Percentiles rank a stretch among this genome's conserved stretches.
These are phyloP conservation scores for Pterocarpus macrocarpus DNA, from an alignment of 306 rosid genomes.

Conservation along the genomic window DNA sequence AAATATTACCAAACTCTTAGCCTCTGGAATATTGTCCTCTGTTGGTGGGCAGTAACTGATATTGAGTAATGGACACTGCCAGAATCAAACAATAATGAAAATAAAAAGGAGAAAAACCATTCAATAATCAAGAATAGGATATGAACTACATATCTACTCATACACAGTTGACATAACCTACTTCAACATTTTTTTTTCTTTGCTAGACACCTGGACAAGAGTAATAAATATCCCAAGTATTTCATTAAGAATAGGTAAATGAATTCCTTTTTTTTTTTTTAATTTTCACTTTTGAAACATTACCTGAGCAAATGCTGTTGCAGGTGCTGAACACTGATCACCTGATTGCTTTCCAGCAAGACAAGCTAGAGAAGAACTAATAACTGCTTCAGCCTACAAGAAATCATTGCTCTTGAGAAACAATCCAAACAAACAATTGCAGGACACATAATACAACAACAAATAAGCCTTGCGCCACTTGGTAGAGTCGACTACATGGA, in stretches of 20 bases:
- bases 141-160: slow-evolving; percentile 25
- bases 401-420: slow-evolving; percentile 21
- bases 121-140: slow-evolving; percentile 31
- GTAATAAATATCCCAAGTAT: background rate
- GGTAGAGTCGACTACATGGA: background rate
- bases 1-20: slow-evolving; percentile 79
- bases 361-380: slow-evolving; percentile 77
- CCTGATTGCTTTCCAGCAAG: slow-evolving; percentile 60
- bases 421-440: slow-evolving; percentile 1
- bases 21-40: slow-evolving; percentile 64
- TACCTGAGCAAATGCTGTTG: slow-evolving; percentile 72
- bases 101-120: background rate
- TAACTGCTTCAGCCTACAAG: slow-evolving; percentile 77
- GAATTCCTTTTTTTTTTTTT: background rate
- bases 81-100: slow-evolving; percentile 31
- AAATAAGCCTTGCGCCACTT: background rate
- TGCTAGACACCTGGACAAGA: slow-evolving; percentile 8
- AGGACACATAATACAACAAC: slow-evolving; percentile 10
- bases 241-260: background rate
- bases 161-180: slow-evolving; percentile 19
- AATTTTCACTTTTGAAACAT: background rate
- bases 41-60: slow-evolving; percentile 94
- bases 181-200: slow-evolving; percentile 19
- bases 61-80: slow-evolving; percentile 88
- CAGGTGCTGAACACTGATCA: slow-evolving; percentile 46